Conservation (phyloP, 2,329 filamentous ascomycete species). For the Penicillium sp. region DNA sequence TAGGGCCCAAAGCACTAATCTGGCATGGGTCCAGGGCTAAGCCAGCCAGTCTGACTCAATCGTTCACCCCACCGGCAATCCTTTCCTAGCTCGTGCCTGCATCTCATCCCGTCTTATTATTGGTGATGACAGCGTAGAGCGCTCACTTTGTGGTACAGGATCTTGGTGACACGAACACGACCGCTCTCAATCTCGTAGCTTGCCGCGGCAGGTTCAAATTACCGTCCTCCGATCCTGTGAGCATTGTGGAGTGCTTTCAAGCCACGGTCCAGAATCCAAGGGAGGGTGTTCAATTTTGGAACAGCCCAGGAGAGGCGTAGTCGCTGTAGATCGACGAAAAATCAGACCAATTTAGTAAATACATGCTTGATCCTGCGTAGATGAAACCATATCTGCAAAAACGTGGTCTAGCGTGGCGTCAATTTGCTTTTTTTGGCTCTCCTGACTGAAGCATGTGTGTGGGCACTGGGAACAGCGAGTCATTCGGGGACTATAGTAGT, state of each 20-base stretch:
- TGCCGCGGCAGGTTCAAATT: neutral
- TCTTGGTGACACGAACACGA: neutral
- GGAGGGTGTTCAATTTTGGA: neutral
- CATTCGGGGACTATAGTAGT: neutral
- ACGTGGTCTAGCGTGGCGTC: neutral
- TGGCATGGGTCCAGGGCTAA: neutral
- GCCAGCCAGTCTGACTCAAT: neutral
- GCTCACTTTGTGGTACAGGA: neutral
- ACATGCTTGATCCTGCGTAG: neutral
- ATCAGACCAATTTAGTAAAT: neutral
- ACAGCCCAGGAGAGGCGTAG: neutral
- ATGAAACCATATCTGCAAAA: neutral
- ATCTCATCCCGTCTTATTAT: neutral
- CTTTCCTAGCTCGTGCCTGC: neutral
- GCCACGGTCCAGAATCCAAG: neutral
- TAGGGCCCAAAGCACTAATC: neutral
- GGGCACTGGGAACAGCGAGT: neutral
- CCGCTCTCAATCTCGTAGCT: neutral
- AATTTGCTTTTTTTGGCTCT: neutral
- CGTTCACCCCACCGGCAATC: neutral
- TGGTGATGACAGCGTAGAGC: no score
- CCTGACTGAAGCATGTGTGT: neutral
- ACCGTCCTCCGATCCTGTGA: neutral
- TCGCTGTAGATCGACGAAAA: neutral
- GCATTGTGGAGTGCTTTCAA: neutral